phyloP scores from a whole-genome alignment of 257 asterid genomes.

The Asclepias syriaca region DNA sequence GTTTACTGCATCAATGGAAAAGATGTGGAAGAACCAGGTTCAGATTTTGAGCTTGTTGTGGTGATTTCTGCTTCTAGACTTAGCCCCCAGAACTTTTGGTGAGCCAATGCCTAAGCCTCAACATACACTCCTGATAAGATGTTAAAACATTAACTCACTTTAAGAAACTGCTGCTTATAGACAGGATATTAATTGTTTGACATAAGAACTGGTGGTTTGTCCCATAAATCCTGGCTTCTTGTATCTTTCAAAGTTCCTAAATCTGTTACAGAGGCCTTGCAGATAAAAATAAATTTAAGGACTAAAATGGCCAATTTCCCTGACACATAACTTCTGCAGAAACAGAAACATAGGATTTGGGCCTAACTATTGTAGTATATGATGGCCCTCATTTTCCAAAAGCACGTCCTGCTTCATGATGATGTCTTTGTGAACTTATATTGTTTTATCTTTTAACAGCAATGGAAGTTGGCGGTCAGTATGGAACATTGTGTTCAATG shows the following conservation, averaged over 20 bases:
- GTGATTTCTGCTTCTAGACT: constrained; percentile 85
- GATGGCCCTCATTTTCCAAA: too few species aligned
- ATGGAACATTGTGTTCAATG: constrained; percentile 73
- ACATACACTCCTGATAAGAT: not conserved
- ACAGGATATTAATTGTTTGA: not conserved
- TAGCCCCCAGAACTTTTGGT: constrained; percentile 98
- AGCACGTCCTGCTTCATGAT: constrained; percentile 9
- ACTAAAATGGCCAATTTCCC: too few species aligned
- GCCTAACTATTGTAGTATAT: not conserved
- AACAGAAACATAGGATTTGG: not conserved
- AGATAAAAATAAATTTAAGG: too few species aligned
- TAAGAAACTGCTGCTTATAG: not conserved
- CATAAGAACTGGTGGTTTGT: not conserved
- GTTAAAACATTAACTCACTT: not conserved
- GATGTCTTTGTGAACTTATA: constrained; percentile 9
- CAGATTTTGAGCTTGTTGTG: constrained; percentile 82
- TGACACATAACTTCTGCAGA: not conserved
- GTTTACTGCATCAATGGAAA: constrained; percentile 77
- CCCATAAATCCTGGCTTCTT: not conserved
- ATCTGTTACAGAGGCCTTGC: not conserved
- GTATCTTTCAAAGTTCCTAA: not conserved
- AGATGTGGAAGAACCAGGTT: constrained; percentile 83
- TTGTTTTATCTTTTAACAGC: constrained; percentile 36
- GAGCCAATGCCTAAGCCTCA: constrained; percentile 14
- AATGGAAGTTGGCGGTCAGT: constrained; percentile 94